Base-by-base conservation (phyloP, 1,139 yeast species). In the Zygosaccharomyces sapae region DNA sequence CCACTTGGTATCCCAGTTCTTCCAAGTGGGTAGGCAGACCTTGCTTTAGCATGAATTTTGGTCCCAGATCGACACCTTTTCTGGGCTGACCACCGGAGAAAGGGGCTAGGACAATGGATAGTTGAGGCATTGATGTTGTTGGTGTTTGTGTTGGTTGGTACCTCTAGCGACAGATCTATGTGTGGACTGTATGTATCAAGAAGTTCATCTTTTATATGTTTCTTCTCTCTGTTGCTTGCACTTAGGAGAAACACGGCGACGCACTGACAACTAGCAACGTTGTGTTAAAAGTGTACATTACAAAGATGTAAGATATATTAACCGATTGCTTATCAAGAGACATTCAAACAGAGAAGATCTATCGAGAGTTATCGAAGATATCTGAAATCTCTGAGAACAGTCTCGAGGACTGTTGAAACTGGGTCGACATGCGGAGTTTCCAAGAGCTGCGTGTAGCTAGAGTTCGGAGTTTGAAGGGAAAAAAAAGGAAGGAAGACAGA, bases 11-110 rank as follows among this genome's bases (percentile, higher is more conserved):
- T 18, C 94, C 95, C 45, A 89, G 73, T 2, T 71, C 69, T 54
- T 77, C 69, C 48, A 90, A 65, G 58, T 84, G 86, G 34, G 75
- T 59, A 51, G 79, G 72, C 49, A 90, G 74, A 3, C 96, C 96
- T 48, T 81, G 79, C 54, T 83, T 77, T 46, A 88, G 67, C 54
- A 90, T 74, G 65, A 79, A 83, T 52, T 82, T 79, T n/a, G 98
- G 97, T 24, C 97, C 98, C 49, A 81, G 77, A 62, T 90, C 97
- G 35, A 90, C 97, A 47, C 98, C 98, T 31, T 83, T 79, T 61
- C 86, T 86, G 44, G 90, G 94, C 68, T 90, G 98, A 50, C 98
- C 98, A n/a, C 97, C 97, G 33, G 90, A 81, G 66, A 89, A 89
- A 45, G 97, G 96, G 0, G 96, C 96, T 24, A 83, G 74, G 55